Base-by-base conservation (phyloP, 2,329 filamentous ascomycete genomes). In the Pezicula neosporulosa region DNA sequence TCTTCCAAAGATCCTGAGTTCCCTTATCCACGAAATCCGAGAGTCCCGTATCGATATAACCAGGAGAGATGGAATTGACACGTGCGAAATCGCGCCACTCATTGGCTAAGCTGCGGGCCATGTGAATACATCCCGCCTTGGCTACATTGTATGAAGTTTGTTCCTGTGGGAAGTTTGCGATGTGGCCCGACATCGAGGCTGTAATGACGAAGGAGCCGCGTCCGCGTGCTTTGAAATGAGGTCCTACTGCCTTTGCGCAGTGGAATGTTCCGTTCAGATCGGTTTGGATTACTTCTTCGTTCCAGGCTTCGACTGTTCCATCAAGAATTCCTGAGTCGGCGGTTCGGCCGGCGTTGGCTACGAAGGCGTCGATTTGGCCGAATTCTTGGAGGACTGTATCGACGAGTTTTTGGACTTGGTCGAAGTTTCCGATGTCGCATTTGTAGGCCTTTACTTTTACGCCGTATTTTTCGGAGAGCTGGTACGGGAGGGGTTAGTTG, bases 271-370 rank as follows among this genome's bases (percentile, higher is more conserved):
- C 85, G 53, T 76, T 85, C 60, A 88, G 68, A 68, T 88, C 85
- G 57, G 83, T 84, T 65, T 85, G 75, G 65, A 87, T 77, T 60
- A 87, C 83, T 47, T 66, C 83, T 47, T 66, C 62, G 36, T 82
- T 78, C 83, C 86, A 90, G 60, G 81, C 81, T 67, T 86, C 75
- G 49, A 87, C 79, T 45, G 79, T 75, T 57, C 82, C 83, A 56
- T 90, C 86, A 45, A 89, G 74, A 64, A 89, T 77, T 52, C 86
- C 86, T 50, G 72, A 74, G 71, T 86, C 78, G 59, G 86, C 85
- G 6, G 87, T 89, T 55, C 82, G 80, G 51, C 87, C 87, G 18
- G 87, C 86, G 68, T 87, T 87, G 70, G 83, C 83, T 58, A 86
- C 79, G 70, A 86, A 85, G 61, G 77, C 79, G 63, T 86, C 82